Percentiles rank a stretch among this genome's conserved stretches.
Evolutionary conservation across 257 asterid genomes (phyloP).

Genomic region (Voacanga thouarsii): DNA sequence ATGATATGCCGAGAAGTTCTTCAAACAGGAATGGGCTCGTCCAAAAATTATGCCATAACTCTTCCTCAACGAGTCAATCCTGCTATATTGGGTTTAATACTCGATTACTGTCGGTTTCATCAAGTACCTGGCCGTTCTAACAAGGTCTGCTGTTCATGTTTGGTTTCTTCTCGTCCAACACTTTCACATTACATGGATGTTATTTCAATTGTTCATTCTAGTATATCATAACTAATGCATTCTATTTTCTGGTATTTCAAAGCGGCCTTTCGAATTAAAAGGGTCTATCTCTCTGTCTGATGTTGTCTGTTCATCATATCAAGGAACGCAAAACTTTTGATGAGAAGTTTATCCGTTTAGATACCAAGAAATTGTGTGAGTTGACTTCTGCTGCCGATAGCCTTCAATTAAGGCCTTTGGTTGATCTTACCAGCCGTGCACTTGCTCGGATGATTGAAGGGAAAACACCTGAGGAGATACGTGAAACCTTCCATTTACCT

Average conservation of each 20-base stretch:
- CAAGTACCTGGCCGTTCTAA: slow-evolving; percentile 50
- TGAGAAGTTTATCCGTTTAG: slow-evolving; percentile 42
- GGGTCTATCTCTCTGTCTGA: not conserved
- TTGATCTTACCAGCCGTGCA: slow-evolving; percentile 49
- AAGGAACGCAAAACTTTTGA: slow-evolving; percentile 46
- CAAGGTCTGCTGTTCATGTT: slow-evolving; percentile 25
- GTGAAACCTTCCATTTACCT: slow-evolving; percentile 46
- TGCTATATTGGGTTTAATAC: slow-evolving; percentile 37
- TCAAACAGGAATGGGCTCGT: slow-evolving; percentile 42
- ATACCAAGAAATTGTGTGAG: slow-evolving; percentile 39
- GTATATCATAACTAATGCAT: not conserved
- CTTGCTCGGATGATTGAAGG: slow-evolving; percentile 52
- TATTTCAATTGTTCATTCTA: not conserved
- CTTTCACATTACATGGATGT: not conserved
- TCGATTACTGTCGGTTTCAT: slow-evolving; percentile 47
- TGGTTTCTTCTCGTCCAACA: not conserved
- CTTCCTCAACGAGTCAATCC: slow-evolving; percentile 47
- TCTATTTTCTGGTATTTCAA: not conserved
- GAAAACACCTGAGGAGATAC: slow-evolving; percentile 46
- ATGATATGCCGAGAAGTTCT: slow-evolving; percentile 44
- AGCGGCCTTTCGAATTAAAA: too few relatives aligned
- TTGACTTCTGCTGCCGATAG: slow-evolving; percentile 54
- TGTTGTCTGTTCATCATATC: not conserved
- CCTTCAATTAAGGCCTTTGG: slow-evolving; percentile 44
- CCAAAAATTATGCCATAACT: slow-evolving; percentile 40